A percentile compares a stretch with the other conserved stretches of the same genome.
phyloP scores from a whole-genome alignment of 2,329 filamentous ascomycete genomes.

The Diaporthe aspalathi region DNA sequence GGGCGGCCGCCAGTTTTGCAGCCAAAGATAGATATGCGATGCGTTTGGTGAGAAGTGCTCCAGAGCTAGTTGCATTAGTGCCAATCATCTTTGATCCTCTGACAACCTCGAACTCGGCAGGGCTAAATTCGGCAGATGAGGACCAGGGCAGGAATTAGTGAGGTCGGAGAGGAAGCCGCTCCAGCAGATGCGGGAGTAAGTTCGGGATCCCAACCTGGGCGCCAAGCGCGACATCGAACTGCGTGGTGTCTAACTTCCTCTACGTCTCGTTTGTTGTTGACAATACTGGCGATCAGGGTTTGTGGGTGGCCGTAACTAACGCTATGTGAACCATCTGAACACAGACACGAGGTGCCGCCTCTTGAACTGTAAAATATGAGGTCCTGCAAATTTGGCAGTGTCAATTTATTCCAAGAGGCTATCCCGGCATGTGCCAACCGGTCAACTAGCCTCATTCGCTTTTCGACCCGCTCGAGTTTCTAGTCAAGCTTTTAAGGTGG shows the following conservation, averaged over 20 bases:
- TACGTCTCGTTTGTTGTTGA: too few relatives aligned
- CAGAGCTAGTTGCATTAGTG: slow-evolving; percentile 8
- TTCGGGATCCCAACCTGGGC: too few relatives aligned
- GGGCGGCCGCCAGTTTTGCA: slow-evolving; percentile 11
- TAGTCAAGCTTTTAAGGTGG: not conserved
- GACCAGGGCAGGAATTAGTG: not conserved
- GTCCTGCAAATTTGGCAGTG: not conserved
- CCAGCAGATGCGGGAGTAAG: not conserved
- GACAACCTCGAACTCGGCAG: too few relatives aligned
- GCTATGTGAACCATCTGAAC: too few relatives aligned
- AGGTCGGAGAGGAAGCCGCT: not conserved
- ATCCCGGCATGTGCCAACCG: not conserved
- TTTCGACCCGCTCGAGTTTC: slow-evolving; percentile 9
- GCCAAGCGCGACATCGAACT: too few relatives aligned
- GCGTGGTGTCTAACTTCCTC: not conserved
- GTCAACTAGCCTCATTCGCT: not conserved
- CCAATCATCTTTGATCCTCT: not conserved
- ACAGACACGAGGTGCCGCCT: too few relatives aligned
- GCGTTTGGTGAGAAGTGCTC: not conserved
- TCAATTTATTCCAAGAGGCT: not conserved
- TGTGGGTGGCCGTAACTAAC: too few relatives aligned
- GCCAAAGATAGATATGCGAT: slow-evolving; percentile 16
- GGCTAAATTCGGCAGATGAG: slow-evolving; percentile 4
- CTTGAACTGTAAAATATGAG: too few relatives aligned
- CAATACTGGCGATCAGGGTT: too few relatives aligned